phyloP scores from a whole-genome alignment of 257 asterid genomes.

The Coffea canephora region DNA sequence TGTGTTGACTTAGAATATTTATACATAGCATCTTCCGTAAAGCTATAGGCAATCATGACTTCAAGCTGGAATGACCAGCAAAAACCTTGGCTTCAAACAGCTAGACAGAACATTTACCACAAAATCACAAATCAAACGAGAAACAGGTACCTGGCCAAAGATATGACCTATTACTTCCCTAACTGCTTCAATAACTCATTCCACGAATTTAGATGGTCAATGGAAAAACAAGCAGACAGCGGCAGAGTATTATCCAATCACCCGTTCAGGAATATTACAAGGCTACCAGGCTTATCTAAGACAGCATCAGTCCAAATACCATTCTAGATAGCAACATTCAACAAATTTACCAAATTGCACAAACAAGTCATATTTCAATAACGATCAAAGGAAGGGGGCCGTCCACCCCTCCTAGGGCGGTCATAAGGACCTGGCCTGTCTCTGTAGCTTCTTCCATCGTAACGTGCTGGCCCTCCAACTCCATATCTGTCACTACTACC shows the following conservation, averaged over 20 bases:
- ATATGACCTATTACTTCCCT: not conserved
- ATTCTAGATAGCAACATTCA: not conserved
- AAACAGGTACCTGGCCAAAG: not conserved
- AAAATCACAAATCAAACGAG: not conserved
- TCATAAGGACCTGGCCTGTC: slow-evolving; percentile 78
- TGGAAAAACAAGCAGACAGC: not conserved
- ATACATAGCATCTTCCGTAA: not conserved
- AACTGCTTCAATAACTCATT: not conserved
- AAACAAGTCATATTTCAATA: slow-evolving; percentile 32
- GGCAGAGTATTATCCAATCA: not conserved
- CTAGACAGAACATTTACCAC: not conserved
- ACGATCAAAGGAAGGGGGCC: slow-evolving; percentile 68
- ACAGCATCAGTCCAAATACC: slow-evolving; percentile 21
- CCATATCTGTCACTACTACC: slow-evolving; percentile 56
- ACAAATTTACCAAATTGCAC: slow-evolving; percentile 5
- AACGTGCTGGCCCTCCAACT: slow-evolving; percentile 60
- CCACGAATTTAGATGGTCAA: not conserved
- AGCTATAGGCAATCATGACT: not conserved
- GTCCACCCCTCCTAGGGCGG: slow-evolving; percentile 77
- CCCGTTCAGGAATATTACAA: not conserved
- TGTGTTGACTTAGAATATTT: not conserved
- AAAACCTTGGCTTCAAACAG: not conserved
- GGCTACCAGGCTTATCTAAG: slow-evolving; percentile 7
- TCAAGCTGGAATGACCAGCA: not conserved
- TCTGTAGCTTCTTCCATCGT: slow-evolving; percentile 66